Evolutionary conservation across 495 filamentous ascomycete species (phyloP).

Genomic region (Podospora pseudopauciseta): DNA sequence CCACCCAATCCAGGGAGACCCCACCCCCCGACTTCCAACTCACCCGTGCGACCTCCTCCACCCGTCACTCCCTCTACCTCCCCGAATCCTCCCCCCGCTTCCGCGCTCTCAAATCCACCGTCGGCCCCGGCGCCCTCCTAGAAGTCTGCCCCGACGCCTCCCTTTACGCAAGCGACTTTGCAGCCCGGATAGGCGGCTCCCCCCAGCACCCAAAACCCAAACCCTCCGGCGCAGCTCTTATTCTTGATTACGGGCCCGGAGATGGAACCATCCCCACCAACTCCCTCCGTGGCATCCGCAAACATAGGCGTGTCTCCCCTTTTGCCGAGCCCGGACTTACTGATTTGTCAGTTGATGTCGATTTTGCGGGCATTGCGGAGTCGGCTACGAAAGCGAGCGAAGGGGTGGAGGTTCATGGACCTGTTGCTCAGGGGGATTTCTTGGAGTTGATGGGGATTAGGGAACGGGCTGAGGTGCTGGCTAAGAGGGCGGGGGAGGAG

Average conservation of each 20-base stretch:
- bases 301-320: conserved; percentile 68
- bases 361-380: conserved; percentile 82
- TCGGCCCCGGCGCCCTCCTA: conserved; percentile 62
- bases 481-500: conserved; percentile 55
- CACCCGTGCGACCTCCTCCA: conserved; percentile 65
- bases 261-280: conserved; percentile 71
- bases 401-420: conserved; percentile 87
- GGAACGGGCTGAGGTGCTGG: conserved; percentile 69
- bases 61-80: conserved; percentile 77
- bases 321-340: conserved; percentile 74
- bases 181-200: conserved; percentile 73
- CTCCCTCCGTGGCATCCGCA: conserved; percentile 80
- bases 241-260: conserved; percentile 88
- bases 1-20: conserved; percentile 52
- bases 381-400: conserved; percentile 67
- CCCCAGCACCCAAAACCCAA: conserved; percentile 50
- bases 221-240: conserved; percentile 79
- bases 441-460: conserved; percentile 73
- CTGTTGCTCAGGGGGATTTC: conserved; percentile 81
- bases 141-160: conserved; percentile 86
- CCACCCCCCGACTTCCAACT: conserved; percentile 76
- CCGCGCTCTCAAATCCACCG: conserved; percentile 60
- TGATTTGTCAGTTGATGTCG: conserved; percentile 87
- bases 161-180: conserved; percentile 74
- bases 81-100: conserved; percentile 82